These are phyloP conservation scores for Leccinum longicurvipes DNA, from an alignment of 768 basidiomycete species.

Conservation along the genomic window DNA sequence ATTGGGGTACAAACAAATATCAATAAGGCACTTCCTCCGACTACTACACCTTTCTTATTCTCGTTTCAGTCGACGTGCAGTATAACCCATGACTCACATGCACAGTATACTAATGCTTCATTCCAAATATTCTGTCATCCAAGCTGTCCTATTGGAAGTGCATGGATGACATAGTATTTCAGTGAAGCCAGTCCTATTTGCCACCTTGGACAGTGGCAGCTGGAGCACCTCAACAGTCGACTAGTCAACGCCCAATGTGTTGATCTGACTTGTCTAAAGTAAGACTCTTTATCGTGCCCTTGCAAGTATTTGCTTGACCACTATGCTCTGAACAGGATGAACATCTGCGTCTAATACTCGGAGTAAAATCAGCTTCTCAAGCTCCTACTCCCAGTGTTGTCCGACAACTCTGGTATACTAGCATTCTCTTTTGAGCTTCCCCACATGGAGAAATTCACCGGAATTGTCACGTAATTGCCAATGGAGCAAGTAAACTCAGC, in stretches of 20 bases:
- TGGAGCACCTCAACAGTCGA: neutral
- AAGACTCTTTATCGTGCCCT: constrained; percentile 22
- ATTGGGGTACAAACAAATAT: neutral
- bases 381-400: no score
- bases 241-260: neutral
- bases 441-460: constrained; percentile 24
- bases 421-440: neutral
- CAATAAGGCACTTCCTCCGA: neutral
- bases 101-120: neutral
- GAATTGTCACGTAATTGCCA: constrained; percentile 43
- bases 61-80: no score
- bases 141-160: neutral
- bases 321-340: neutral
- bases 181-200: neutral
- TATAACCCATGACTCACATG: no score
- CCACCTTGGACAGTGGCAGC: neutral
- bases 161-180: neutral
- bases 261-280: constrained; percentile 15
- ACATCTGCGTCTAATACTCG: no score
- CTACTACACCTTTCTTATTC: no score
- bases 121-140: neutral
- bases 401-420: neutral
- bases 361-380: no score
- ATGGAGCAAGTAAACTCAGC: constrained; percentile 38
- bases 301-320: constrained; percentile 33